phyloP scores from a whole-genome alignment of 495 filamentous ascomycete species.

The Aspergillus affinis region DNA sequence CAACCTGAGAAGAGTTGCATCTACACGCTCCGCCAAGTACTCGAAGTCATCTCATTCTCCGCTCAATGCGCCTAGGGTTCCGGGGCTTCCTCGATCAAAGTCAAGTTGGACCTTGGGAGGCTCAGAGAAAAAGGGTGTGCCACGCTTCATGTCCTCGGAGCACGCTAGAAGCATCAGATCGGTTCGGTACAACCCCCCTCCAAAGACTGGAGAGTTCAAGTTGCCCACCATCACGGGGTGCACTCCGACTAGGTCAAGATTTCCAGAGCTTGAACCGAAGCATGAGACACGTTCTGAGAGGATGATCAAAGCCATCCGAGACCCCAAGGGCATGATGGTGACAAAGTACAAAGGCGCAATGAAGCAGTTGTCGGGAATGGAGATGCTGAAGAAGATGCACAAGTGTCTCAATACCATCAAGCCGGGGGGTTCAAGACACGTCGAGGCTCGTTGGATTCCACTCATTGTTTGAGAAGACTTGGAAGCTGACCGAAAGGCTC shows the following conservation, averaged over 20 bases:
- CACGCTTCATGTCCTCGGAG: background rate
- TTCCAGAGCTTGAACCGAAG: background rate
- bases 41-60: background rate
- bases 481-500: background rate
- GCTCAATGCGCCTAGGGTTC: background rate
- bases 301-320: background rate
- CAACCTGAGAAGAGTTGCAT: background rate
- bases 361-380: slow-evolving; percentile 3
- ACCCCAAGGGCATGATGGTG: background rate
- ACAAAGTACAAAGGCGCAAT: slow-evolving; percentile 1
- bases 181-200: background rate
- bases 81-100: background rate
- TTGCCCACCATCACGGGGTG: background rate
- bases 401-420: background rate
- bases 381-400: slow-evolving; percentile 1
- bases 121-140: background rate
- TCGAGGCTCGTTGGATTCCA: slow-evolving; percentile 8
- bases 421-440: background rate
- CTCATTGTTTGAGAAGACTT: background rate
- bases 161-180: background rate
- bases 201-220: background rate
- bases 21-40: background rate
- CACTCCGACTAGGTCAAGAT: background rate
- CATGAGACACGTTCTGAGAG: background rate
- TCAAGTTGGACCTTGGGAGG: background rate